These are phyloP conservation scores for Trichophyton mentagrophytes DNA, from an alignment of 2,329 filamentous ascomycete species.

Conservation along the genomic window DNA sequence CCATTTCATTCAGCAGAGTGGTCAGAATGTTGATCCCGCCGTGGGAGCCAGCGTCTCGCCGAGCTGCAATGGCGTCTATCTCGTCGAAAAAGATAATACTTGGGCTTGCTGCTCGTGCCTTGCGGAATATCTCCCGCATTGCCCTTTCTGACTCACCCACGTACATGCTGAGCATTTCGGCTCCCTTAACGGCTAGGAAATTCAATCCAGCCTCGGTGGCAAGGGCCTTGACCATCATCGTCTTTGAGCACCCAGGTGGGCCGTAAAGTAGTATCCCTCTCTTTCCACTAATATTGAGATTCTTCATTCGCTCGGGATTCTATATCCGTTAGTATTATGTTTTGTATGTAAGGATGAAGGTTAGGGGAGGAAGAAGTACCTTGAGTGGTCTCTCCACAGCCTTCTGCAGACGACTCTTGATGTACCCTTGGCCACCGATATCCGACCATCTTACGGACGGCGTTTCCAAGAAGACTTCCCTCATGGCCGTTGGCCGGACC, in stretches of 20 bases:
- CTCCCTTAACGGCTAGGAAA: slow-evolving; percentile 87
- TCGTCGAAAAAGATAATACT: slow-evolving; percentile 97
- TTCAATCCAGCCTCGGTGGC: slow-evolving; percentile 85
- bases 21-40: slow-evolving; percentile 68
- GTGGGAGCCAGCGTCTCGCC: slow-evolving; percentile 39
- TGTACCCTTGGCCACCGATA: slow-evolving; percentile 68
- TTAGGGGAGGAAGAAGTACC: slow-evolving; percentile 23
- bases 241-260: slow-evolving; percentile 89
- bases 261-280: slow-evolving; percentile 85
- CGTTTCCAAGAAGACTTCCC: slow-evolving; percentile 77
- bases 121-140: slow-evolving; percentile 71
- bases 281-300: slow-evolving; percentile 46
- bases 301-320: slow-evolving; percentile 39
- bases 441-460: slow-evolving; percentile 77
- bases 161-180: slow-evolving; percentile 91
- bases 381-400: slow-evolving; percentile 48
- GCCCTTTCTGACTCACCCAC: slow-evolving; percentile 87
- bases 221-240: slow-evolving; percentile 77
- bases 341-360: background rate
- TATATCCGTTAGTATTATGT: slow-evolving; percentile 16
- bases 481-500: slow-evolving; percentile 73
- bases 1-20: slow-evolving; percentile 86
- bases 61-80: slow-evolving; percentile 69
- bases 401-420: slow-evolving; percentile 55
- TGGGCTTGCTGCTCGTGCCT: slow-evolving; percentile 71